Percentiles rank a stretch among this genome's conserved stretches.
Conservation (phyloP, 306 rosid species). For the Medicago arabica region DNA sequence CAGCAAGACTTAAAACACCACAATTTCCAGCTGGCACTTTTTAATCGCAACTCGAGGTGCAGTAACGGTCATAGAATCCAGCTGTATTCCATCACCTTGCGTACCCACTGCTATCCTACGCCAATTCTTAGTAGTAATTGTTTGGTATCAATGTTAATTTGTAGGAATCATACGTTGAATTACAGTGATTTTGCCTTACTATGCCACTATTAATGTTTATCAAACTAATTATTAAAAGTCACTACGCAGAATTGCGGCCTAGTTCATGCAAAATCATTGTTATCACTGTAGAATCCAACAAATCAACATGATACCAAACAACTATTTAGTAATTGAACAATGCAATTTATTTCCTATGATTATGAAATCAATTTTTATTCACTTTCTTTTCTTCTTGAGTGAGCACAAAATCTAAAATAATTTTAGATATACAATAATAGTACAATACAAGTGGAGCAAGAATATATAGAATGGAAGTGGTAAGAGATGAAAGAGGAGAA, state of each 20-base stretch:
- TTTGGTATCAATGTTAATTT: no score
- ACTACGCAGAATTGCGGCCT: no score
- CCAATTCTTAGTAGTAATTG: background rate
- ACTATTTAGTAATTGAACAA: no score
- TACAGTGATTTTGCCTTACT: no score
- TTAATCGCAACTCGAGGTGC: constrained; percentile 46
- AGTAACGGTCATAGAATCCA: constrained; percentile 68
- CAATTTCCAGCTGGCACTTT: constrained; percentile 61
- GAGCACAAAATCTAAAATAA: background rate
- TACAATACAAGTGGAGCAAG: constrained; percentile 37
- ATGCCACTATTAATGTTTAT: no score
- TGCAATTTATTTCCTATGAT: background rate
- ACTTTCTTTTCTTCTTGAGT: background rate
- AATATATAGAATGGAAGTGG: constrained; percentile 36
- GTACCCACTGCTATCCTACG: constrained; percentile 45
- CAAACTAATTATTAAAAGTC: no score
- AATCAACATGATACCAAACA: no score
- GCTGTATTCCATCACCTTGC: constrained; percentile 59
- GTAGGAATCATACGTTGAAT: no score
- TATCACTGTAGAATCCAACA: no score
- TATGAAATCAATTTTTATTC: background rate
- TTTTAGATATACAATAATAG: constrained; percentile 11
- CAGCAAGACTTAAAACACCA: background rate
- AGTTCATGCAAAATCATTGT: no score
- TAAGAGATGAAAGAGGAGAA: background rate